Evolutionary conservation across 1,139 yeast genomes (phyloP).

Genomic region (Suhomyces coccinellae): DNA sequence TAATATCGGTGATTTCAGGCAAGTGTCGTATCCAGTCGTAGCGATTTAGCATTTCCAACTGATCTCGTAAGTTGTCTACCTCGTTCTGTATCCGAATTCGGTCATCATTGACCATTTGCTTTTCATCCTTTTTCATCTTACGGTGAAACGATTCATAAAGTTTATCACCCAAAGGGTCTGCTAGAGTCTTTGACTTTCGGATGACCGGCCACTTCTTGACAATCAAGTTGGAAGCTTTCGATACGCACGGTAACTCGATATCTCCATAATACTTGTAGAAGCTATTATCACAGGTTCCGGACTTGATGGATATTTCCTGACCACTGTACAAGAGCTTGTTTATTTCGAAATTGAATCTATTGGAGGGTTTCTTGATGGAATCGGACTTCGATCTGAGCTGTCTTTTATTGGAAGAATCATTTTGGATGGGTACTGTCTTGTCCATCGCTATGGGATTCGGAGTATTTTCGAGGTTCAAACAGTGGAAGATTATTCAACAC

Average conservation of each 20-base stretch:
- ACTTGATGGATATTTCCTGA: conserved; percentile 20
- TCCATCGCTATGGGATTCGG: not conserved
- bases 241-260: conserved; percentile 10
- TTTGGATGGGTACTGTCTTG: not conserved
- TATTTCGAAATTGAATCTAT: conserved; percentile 35
- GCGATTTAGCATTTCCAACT: conserved; percentile 46
- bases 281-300: conserved; percentile 9
- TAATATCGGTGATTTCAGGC: conserved; percentile 54
- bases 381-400: conserved; percentile 25
- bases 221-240: not conserved
- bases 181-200: conserved; percentile 16
- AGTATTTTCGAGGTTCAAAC: too few species aligned
- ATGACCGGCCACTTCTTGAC: not conserved
- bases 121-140: conserved; percentile 67
- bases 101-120: conserved; percentile 60
- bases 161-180: conserved; percentile 49
- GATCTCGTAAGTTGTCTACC: conserved; percentile 49
- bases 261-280: conserved; percentile 16
- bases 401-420: conserved; percentile 12
- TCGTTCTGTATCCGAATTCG: conserved; percentile 50
- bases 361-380: conserved; percentile 11
- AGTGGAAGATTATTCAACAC: too few species aligned
- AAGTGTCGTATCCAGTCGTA: conserved; percentile 58
- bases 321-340: conserved; percentile 28
- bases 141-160: conserved; percentile 53